A percentile compares a stretch with the other conserved stretches of the same genome.
phyloP scores from a whole-genome alignment of 116 monocot genomes.

The Iris pallida region DNA sequence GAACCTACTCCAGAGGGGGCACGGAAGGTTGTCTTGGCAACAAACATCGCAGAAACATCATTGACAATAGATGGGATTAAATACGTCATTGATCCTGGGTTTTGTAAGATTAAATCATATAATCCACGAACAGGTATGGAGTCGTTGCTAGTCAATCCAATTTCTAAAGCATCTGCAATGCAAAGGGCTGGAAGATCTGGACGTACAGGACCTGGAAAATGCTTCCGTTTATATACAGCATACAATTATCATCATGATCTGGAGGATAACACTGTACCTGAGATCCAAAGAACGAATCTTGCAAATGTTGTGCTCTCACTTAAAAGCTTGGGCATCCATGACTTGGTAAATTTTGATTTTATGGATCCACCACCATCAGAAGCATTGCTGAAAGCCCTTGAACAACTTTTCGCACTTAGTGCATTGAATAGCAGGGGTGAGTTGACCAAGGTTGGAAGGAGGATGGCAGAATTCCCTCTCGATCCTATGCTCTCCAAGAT shows the following conservation, averaged over 20 bases:
- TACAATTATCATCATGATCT: slow-evolving; percentile 85
- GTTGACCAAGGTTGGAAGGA: slow-evolving; percentile 83
- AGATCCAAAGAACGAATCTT: slow-evolving; percentile 85
- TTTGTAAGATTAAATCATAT: slow-evolving; percentile 86
- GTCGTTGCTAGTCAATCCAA: slow-evolving; percentile 74
- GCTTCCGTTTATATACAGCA: slow-evolving; percentile 72
- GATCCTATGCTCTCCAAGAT: slow-evolving; percentile 98
- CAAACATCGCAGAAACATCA: slow-evolving; percentile 93
- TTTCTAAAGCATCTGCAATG: slow-evolving; percentile 87
- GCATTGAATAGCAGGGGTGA: slow-evolving; percentile 74
- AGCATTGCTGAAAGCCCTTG: slow-evolving; percentile 75
- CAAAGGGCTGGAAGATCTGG: slow-evolving; percentile 94
- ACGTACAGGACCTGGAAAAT: slow-evolving; percentile 91
- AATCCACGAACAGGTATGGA: slow-evolving; percentile 95
- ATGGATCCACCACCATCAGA: slow-evolving; percentile 94
- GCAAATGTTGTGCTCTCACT: slow-evolving; percentile 88
- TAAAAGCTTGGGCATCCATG: slow-evolving; percentile 78
- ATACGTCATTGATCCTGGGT: slow-evolving; percentile 92
- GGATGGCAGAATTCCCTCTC: slow-evolving; percentile 92
- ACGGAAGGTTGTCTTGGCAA: slow-evolving; percentile 88
- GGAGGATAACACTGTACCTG: slow-evolving; percentile 83
- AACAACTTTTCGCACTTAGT: slow-evolving; percentile 76
- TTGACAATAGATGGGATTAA: slow-evolving; percentile 91
- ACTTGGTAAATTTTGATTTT: slow-evolving; percentile 89
- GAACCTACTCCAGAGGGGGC: slow-evolving; percentile 90